These are phyloP conservation scores for Hygrocybe coccinea DNA, from an alignment of 768 basidiomycete genomes.

Conservation along the genomic window DNA sequence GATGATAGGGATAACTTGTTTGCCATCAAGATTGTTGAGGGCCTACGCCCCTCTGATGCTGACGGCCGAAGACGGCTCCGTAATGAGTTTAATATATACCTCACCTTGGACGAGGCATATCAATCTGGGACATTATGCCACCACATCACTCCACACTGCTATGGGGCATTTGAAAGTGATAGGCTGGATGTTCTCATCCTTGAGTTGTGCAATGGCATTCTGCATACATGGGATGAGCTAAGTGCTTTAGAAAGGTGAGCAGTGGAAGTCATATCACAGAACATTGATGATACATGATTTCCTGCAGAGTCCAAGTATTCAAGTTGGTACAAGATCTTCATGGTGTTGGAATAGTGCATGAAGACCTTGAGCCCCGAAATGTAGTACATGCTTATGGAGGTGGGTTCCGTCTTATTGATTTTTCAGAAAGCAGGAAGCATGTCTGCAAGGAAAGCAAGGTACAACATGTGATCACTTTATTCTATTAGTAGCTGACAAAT, in stretches of 20 bases:
- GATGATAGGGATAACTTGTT: conserved; percentile 14
- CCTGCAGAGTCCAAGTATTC: conserved; percentile 16
- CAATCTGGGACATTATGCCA: conserved; percentile 13
- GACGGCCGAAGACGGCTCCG: conserved; percentile 15
- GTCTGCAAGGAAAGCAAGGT: conserved; percentile 12
- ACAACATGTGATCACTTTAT: conserved; percentile 5
- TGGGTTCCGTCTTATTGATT: conserved; percentile 16
- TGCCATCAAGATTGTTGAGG: conserved; percentile 16
- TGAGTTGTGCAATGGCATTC: conserved; percentile 16
- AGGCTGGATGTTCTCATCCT: conserved; percentile 16
- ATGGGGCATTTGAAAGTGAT: conserved; percentile 17
- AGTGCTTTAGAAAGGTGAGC: conserved; percentile 16
- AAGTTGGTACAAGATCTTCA: conserved; percentile 9
- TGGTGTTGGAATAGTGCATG: conserved; percentile 16
- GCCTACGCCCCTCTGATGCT: conserved; percentile 14
- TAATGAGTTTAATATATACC: conserved; percentile 18
- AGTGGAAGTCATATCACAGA: conserved; percentile 1
- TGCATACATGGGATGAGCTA: conserved; percentile 17
- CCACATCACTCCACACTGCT: conserved; percentile 18
- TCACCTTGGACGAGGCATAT: conserved; percentile 16
- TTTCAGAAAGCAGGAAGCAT: conserved; percentile 17
- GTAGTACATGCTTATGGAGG: conserved; percentile 14
- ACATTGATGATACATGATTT: conserved; percentile 14
- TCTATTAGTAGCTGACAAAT: conserved; percentile 5
- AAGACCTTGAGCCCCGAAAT: conserved; percentile 19